Evolutionary conservation across 495 filamentous ascomycete species (phyloP).

Genomic region (Daldinia decipiens): DNA sequence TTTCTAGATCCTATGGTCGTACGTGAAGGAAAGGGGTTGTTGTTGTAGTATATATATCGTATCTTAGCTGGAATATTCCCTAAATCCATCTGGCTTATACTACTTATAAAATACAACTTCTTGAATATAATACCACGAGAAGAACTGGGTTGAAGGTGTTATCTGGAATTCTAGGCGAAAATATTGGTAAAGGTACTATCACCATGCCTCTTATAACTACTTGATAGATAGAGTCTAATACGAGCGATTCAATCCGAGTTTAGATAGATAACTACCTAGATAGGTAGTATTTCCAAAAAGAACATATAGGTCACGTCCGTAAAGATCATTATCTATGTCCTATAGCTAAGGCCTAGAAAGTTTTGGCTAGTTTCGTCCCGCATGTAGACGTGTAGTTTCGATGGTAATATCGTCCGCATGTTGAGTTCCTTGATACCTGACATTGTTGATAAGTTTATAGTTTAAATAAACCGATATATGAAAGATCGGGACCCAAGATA

Average conservation of each 20-base stretch:
- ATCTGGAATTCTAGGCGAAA: not conserved
- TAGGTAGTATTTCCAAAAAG: not conserved
- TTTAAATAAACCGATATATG: not conserved
- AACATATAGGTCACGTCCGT: not conserved
- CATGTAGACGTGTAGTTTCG: not conserved
- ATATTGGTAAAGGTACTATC: not conserved
- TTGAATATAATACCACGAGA: not conserved
- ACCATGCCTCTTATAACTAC: not conserved
- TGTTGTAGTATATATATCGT: not conserved
- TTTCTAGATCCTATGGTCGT: constrained; percentile 23
- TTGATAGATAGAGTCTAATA: not conserved
- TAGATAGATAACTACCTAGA: not conserved
- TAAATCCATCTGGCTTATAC: not conserved
- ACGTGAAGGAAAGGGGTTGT: not conserved
- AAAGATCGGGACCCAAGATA: not conserved
- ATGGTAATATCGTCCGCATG: not conserved
- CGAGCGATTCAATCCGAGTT: not conserved
- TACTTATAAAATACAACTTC: not conserved
- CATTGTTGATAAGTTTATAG: not conserved
- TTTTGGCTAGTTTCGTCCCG: not conserved
- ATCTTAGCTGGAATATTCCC: not conserved
- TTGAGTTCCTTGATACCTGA: not conserved
- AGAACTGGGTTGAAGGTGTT: not conserved
- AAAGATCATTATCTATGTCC: not conserved
- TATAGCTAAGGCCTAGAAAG: not conserved